Base-by-base conservation (phyloP, 805 yeast genomes). In the Metschnikowia drakensbergensis region DNA sequence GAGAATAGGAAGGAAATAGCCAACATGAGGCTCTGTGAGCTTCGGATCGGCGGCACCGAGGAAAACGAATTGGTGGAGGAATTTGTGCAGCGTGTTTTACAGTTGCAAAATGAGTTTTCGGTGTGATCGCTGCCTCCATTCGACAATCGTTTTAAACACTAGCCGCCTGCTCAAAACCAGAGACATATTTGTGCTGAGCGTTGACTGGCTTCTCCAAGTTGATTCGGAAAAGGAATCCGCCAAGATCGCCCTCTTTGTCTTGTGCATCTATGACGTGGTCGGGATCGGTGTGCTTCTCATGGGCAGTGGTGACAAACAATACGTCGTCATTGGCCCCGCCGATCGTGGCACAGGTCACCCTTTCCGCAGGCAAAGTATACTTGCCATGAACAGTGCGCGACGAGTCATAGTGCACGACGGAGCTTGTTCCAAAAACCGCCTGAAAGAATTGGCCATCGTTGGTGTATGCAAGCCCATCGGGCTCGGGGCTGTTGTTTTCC, bases 391-490 rank as follows among this genome's bases (percentile, higher is more conserved):
- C 60, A 42, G 73, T 61, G 2, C 89, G 90, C 0, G 63, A 48
- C 1, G 67, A 43, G 36, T 79, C 68, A 52, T 79, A 74, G 57
- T 82, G 80, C 40, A 83, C 74, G 7, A 89, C 81, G 23, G 77
- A 62, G 37, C 70, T 63, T 1, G 85, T 75, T 27, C 82, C 75
- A 80, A 84, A 89, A 9, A 86, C 79, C 1, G 95, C 86, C 4
- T 82, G 71, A 66, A 78, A 86, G 35, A 90, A 60, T 45, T 77
- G 72, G 6, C 81, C 83, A 31, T 72, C 64, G 3, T 65, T 65
- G 37, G 86, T 80, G 54, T 86, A 66, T 26, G 83, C 71, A 54
- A 86, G 74, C 22, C 97, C 97, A 64, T 90, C 97, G 0, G 96
- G 96, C 55, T 82, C 94, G 4, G 58, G 55, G 6, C 83, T 50